Evolutionary conservation across 169 alveolate genomes (phyloP), one percentile per base, ranked within the genome.

Genomic region (Plasmodium fragile): DNA sequence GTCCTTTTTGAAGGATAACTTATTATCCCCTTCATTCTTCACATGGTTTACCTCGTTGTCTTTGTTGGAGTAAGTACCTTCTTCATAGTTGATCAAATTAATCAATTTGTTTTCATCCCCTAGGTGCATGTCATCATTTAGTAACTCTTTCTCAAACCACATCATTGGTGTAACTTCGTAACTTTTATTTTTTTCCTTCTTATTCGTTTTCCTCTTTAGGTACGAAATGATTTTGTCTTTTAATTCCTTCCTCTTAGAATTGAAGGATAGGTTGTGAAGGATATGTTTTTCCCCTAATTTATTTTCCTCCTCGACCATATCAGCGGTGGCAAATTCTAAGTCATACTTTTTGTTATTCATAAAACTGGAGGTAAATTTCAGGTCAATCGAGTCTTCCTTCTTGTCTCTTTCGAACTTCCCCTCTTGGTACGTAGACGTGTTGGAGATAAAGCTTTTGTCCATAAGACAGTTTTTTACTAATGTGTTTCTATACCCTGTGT

Each of bases 161-260:
- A 13, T 34, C 22, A 39, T 75, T 7, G 22, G 83, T 16, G 43
- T 28, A n/a, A 75, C 18, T 85, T 72, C 87, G 28, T 39, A 41
- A 36, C 30, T 32, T 69, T 85, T 69, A 32, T 73, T 72, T 41
- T 53, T 75, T 52, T 72, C 43, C 18, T 83, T 81, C 32, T 83
- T 83, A 85, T 85, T 52, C 28, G 83, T 49, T 75, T 49, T 85
- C 16, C 82, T 49, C 32, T 18, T 73, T 73, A 77, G 59, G 65
- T 83, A 83, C 4, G 92, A 83, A 83, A 83, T 85, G 30, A 85
- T 77, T 85, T 85, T 85, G 2, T 85, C 39, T 75, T 77, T 77
- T 32, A 85, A 49, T 85, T 52, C 55, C 3, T 85, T 85, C 13
- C 84, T 32, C 70, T 85, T 85, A 10, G 84, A 73, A 69, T 73